Evolutionary conservation across 805 yeast genomes (phyloP).

Genomic region (Saturnispora gosingensis): DNA sequence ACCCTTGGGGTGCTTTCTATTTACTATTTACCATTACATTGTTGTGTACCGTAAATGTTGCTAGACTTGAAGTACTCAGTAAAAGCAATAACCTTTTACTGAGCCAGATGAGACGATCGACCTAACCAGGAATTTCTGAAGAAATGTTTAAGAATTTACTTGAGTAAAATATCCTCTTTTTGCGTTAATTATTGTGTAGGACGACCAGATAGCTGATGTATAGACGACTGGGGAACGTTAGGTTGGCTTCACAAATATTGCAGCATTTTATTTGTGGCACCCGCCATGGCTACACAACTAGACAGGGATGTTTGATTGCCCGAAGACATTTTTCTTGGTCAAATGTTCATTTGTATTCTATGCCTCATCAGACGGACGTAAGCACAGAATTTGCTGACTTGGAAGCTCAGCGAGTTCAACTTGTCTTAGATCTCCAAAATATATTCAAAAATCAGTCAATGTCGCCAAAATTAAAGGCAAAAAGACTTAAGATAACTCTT

Average conservation of each 20-base stretch:
- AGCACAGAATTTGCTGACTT: constrained; percentile 13
- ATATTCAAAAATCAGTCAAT: constrained; percentile 18
- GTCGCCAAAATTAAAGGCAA: constrained; percentile 22
- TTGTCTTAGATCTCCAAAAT: constrained; percentile 18
- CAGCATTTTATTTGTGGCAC: neutral
- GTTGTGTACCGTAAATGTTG: no score
- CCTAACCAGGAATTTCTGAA: no score
- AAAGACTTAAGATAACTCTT: constrained; percentile 17
- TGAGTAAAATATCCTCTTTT: no score
- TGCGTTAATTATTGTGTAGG: neutral
- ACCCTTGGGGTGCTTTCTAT: no score
- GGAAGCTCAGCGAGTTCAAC: constrained; percentile 9
- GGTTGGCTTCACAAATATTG: neutral
- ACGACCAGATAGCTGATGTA: neutral
- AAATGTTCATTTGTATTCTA: neutral
- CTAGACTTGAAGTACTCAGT: no score
- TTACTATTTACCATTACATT: no score
- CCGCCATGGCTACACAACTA: neutral
- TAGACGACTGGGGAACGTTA: neutral
- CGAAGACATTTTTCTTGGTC: neutral
- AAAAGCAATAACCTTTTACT: no score
- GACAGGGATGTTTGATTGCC: neutral
- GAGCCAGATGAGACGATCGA: no score
- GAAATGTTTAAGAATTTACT: no score
- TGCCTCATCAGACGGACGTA: neutral